A percentile compares a stretch with the other conserved stretches of the same genome.
phyloP scores from a whole-genome alignment of 2,329 filamentous ascomycete genomes.

The Colletotrichum liaoningense region DNA sequence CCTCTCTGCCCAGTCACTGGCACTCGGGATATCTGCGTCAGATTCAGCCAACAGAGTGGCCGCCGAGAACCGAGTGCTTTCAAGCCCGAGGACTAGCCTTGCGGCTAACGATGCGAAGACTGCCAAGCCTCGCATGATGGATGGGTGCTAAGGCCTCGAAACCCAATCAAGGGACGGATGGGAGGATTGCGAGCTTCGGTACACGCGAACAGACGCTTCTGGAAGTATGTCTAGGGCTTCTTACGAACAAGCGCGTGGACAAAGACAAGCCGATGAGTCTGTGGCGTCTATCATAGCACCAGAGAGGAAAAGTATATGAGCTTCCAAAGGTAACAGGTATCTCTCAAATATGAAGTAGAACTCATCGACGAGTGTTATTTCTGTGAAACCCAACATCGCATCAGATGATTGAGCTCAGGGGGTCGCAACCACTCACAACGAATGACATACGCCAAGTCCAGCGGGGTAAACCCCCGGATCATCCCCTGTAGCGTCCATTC shows the following conservation, averaged over 20 bases:
- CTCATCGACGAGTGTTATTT: not conserved
- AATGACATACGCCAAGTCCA: conserved; percentile 31
- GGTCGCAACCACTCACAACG: not conserved
- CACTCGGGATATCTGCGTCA: not conserved
- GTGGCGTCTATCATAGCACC: not conserved
- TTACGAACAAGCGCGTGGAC: not conserved
- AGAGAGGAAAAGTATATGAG: not conserved
- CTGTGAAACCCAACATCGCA: conserved; percentile 12
- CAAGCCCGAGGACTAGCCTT: not conserved
- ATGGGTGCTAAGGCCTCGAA: not conserved
- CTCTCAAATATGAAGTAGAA: conserved; percentile 9
- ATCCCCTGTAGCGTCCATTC: conserved; percentile 16
- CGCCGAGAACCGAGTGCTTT: not conserved
- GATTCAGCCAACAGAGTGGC: not conserved
- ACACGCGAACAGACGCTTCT: conserved; percentile 13
- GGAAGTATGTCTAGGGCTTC: not conserved
- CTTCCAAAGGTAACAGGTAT: not conserved
- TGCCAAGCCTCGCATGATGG: conserved; percentile 20
- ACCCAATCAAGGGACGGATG: not conserved
- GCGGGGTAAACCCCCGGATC: conserved; percentile 8
- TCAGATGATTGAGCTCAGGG: conserved; percentile 15
- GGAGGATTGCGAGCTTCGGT: not conserved
- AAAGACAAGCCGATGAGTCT: not conserved
- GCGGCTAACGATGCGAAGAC: not conserved
- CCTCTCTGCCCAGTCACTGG: conserved; percentile 46